These are phyloP conservation scores for Panus rudis DNA, from an alignment of 768 basidiomycete genomes.

Conservation along the genomic window DNA sequence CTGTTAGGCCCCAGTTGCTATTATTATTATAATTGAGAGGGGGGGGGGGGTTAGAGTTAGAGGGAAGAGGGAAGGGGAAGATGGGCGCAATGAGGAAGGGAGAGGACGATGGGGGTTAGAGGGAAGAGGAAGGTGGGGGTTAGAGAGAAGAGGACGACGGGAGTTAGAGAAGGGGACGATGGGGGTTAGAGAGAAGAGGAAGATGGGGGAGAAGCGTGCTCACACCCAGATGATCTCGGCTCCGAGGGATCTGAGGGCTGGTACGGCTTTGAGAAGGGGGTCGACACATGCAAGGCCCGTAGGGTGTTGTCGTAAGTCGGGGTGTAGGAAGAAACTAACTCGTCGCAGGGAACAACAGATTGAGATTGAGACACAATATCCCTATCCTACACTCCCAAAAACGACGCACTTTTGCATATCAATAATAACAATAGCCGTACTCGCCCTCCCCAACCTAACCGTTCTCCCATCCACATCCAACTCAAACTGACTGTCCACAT, in stretches of 20 bases:
- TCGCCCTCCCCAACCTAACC: conserved; percentile 41
- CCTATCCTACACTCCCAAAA: not conserved
- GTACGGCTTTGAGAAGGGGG: conserved; percentile 42
- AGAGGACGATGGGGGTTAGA: not conserved
- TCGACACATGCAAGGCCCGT: conserved; percentile 52
- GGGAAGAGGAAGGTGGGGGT: no score
- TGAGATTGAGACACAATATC: no score
- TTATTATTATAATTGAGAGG: not conserved
- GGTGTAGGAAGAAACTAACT: conserved; percentile 57
- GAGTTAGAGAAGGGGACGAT: not conserved
- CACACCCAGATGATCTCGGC: conserved; percentile 63
- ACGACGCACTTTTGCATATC: conserved; percentile 66
- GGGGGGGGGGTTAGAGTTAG: not conserved
- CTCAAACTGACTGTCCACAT: conserved; percentile 38
- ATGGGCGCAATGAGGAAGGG: not conserved
- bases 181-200: not conserved
- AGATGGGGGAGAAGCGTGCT: conserved; percentile 1
- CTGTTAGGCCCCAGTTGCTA: conserved; percentile 70
- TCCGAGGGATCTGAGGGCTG: conserved; percentile 39
- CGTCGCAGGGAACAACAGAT: not conserved
- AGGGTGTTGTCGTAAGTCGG: conserved; percentile 46
- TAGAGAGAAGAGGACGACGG: conserved; percentile 1
- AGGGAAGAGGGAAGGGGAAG: not conserved
- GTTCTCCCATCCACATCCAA: conserved; percentile 45
- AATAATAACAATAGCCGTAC: conserved; percentile 53